These are phyloP conservation scores for Croton setiger DNA, from an alignment of 441 rosid species.

Conservation along the genomic window DNA sequence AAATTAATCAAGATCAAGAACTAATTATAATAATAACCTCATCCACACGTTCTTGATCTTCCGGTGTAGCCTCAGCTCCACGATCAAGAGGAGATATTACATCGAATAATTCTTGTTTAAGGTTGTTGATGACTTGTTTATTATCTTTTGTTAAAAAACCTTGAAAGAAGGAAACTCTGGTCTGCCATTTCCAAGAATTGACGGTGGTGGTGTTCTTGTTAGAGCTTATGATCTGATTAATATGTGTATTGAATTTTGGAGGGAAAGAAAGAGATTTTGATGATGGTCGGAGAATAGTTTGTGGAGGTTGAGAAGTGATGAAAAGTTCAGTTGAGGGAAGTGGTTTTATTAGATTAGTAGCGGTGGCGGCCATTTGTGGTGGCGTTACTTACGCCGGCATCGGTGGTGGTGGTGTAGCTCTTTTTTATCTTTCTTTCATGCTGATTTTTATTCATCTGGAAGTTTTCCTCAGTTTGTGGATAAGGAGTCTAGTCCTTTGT, in stretches of 20 bases:
- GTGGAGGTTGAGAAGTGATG: conserved; percentile 3
- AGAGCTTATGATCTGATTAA: not conserved
- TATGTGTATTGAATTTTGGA: not conserved
- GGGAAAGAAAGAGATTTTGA: not conserved
- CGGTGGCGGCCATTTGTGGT: conserved; percentile 7
- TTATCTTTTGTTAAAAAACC: conserved; percentile 14
- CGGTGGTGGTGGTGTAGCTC: not conserved
- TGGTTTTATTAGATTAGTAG: not conserved
- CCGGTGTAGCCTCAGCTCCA: conserved; percentile 31
- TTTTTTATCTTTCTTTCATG: no score
- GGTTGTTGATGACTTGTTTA: conserved; percentile 16
- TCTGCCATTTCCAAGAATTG: conserved; percentile 23
- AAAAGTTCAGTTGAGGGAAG: not conserved
- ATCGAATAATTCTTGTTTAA: conserved; percentile 29
- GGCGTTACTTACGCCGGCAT: not conserved
- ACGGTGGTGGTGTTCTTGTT: not conserved
- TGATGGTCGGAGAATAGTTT: not conserved
- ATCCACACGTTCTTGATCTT: conserved; percentile 34
- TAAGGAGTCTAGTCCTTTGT: not conserved
- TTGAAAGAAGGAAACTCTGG: conserved; percentile 30
- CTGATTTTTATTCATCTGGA: not conserved
- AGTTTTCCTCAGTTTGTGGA: not conserved
- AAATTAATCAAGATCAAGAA: not conserved
- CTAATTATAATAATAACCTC: conserved; percentile 30
- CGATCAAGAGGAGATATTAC: conserved; percentile 39